Evolutionary conservation across 345 rosid species (phyloP).

Genomic region (Eucalyptus shirleyi): DNA sequence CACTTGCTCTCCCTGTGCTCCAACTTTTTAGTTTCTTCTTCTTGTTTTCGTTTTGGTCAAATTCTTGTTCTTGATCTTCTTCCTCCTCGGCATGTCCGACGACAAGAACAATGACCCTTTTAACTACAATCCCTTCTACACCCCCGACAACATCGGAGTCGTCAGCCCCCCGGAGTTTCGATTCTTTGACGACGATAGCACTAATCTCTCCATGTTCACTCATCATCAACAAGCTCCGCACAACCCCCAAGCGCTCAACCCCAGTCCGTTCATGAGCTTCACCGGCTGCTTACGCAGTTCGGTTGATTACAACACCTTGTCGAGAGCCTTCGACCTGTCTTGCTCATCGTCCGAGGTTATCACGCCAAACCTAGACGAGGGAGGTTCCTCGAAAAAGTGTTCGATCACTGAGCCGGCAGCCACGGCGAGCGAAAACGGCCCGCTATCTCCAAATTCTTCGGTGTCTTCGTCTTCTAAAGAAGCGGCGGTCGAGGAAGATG

Average conservation of each 20-base stretch:
- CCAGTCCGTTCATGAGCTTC: neutral
- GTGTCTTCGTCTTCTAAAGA: neutral
- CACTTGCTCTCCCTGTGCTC: neutral
- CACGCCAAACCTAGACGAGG: neutral
- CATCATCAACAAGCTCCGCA: neutral
- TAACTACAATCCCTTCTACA: neutral
- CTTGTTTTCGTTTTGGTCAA: neutral
- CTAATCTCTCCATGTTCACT: neutral
- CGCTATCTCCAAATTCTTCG: neutral
- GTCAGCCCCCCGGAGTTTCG: neutral
- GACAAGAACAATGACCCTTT: neutral
- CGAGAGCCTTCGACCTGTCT: neutral
- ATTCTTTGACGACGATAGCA: neutral
- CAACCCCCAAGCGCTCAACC: neutral
- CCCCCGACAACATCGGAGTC: neutral
- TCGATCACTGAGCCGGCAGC: neutral
- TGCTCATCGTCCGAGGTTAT: neutral
- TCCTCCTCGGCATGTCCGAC: neutral
- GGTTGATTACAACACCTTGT: neutral
- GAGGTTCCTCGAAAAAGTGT: neutral
- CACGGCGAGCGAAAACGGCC: neutral
- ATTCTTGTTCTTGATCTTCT: neutral
- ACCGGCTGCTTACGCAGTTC: neutral
- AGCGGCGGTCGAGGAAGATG: neutral
- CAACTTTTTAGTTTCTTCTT: neutral